phyloP scores from a whole-genome alignment of 345 rosid species.

The Jatropha curcas region DNA sequence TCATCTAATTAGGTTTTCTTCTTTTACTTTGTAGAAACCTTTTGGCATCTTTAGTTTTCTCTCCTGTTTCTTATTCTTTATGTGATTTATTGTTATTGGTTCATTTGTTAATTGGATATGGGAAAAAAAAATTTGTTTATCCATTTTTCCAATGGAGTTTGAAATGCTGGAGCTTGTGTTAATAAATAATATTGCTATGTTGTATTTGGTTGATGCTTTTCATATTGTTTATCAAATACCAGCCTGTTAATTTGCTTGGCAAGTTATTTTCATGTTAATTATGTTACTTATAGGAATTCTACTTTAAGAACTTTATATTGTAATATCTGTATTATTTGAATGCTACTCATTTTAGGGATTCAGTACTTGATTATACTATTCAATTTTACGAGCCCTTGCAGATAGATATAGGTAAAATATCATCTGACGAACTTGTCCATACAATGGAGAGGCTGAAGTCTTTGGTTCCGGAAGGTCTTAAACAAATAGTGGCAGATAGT shows the following conservation, averaged over 20 bases:
- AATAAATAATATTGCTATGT: neutral
- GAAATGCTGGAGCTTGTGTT: neutral
- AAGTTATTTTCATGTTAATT: neutral
- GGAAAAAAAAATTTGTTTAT: neutral
- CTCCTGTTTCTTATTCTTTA: neutral
- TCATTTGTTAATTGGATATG: neutral
- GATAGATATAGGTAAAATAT: neutral
- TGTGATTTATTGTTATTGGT: neutral
- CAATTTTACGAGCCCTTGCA: neutral
- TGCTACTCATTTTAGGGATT: neutral
- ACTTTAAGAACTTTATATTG: neutral
- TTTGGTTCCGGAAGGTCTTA: constrained; percentile 50
- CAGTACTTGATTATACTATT: neutral
- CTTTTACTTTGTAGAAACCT: neutral
- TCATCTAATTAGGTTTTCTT: too few relatives aligned
- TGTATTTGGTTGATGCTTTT: neutral
- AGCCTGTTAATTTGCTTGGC: neutral
- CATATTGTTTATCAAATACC: neutral
- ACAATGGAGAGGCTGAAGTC: constrained; percentile 46
- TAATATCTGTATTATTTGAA: neutral
- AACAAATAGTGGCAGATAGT: constrained; percentile 42
- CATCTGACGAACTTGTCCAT: neutral
- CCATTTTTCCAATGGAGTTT: neutral
- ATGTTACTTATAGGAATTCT: neutral
- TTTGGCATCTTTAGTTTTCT: too few relatives aligned